phyloP scores from a whole-genome alignment of 2,329 filamentous ascomycete species.

The Exophiala sp. region DNA sequence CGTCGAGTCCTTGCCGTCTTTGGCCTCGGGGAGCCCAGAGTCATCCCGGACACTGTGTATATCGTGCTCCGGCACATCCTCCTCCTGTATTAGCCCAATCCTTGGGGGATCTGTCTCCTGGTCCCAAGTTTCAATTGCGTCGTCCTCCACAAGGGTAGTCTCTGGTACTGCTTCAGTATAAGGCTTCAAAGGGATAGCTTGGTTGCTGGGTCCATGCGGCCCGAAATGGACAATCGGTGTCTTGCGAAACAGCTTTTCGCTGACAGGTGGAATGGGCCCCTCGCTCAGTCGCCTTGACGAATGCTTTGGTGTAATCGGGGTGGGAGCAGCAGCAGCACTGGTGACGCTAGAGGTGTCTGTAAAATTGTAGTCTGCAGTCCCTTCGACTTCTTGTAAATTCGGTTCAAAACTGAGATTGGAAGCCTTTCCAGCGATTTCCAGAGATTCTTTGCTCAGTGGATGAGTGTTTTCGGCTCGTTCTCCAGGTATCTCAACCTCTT shows the following conservation, averaged over 20 bases:
- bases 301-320: not conserved
- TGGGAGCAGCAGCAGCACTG: not conserved
- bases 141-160: not conserved
- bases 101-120: not conserved
- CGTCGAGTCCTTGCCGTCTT: not conserved
- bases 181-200: slow-evolving; percentile 7
- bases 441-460: slow-evolving; percentile 6
- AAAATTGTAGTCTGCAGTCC: not conserved
- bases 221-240: slow-evolving; percentile 17
- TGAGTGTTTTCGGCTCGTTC: slow-evolving; percentile 10
- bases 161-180: not conserved
- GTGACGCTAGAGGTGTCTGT: not conserved
- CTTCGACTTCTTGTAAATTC: slow-evolving; percentile 5
- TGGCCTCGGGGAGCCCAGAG: not conserved
- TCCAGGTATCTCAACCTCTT: not conserved
- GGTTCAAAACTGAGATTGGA: slow-evolving; percentile 5
- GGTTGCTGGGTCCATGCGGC: slow-evolving; percentile 16
- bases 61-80: not conserved
- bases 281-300: slow-evolving; percentile 9
- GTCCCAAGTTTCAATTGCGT: not conserved
- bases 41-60: not conserved
- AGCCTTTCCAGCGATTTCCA: not conserved
- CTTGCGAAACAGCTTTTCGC: slow-evolving; percentile 13
- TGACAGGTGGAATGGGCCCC: slow-evolving; percentile 15
- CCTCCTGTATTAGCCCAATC: no score